A percentile compares a stretch with the other conserved stretches of the same genome.
Conservation (phyloP, 768 basidiomycete genomes). For the Hysterangium stoloniferum region DNA sequence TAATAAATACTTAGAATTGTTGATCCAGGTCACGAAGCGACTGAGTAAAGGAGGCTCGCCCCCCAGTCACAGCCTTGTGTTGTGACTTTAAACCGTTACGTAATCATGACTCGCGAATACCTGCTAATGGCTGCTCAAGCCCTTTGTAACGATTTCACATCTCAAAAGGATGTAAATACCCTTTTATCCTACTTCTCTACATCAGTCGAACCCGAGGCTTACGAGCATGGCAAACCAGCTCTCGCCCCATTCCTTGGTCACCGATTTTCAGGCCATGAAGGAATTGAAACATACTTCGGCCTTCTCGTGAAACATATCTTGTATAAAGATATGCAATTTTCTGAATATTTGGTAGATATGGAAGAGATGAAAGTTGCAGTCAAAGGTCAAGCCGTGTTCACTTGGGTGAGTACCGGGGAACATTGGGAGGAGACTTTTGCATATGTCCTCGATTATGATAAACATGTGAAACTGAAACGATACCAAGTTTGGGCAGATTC, state of each 20-base stretch:
- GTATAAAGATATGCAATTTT: constrained; percentile 46
- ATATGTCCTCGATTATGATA: constrained; percentile 55
- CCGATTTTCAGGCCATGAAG: constrained; percentile 36
- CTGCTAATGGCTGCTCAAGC: constrained; percentile 38
- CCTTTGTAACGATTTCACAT: constrained; percentile 48
- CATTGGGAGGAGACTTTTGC: constrained; percentile 60
- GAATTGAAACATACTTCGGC: constrained; percentile 42
- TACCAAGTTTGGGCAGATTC: constrained; percentile 69
- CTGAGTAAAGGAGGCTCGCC: too few species aligned
- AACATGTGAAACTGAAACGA: constrained; percentile 42
- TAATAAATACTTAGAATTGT: too few species aligned
- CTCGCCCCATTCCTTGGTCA: constrained; percentile 58
- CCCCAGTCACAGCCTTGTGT: too few species aligned
- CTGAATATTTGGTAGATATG: constrained; percentile 46
- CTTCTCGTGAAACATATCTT: constrained; percentile 37
- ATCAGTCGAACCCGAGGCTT: constrained; percentile 32
- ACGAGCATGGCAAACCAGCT: constrained; percentile 47
- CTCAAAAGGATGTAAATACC: constrained; percentile 31
- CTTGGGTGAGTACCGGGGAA: constrained; percentile 44
- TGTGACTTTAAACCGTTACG: too few species aligned
- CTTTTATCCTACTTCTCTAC: constrained; percentile 47
- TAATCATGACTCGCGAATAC: too few species aligned
- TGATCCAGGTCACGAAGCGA: too few species aligned
- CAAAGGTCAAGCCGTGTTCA: constrained; percentile 48
- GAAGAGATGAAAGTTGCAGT: constrained; percentile 44